Evolutionary conservation across 2,329 filamentous ascomycete genomes (phyloP), one percentile per base, ranked within the genome.

Genomic region (Sordariomycetes sp.): DNA sequence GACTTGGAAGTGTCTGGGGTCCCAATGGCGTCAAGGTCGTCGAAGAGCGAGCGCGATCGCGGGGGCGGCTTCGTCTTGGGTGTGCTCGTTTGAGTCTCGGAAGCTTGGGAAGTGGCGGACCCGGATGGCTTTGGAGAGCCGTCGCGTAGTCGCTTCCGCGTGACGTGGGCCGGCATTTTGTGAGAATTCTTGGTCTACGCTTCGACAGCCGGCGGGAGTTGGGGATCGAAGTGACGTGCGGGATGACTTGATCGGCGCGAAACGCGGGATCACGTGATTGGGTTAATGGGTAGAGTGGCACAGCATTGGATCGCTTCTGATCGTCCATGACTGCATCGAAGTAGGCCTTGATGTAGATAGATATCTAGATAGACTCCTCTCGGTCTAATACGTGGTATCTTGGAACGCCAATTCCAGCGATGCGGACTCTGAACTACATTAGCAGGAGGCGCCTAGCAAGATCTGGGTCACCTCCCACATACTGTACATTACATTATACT

Each of bases 161-260:
- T 76, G 17, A 88, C 75, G 62, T 80, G 72, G 25, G 86, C 85
- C 64, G 86, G 84, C 86, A 90, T 90, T 48, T 54, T 68, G 56
- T 3, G 45, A 3, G 45, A 50, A 10, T 24, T 50, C 17, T 15
- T 12, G 45, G 45, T 7, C 5, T 20, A 7, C 22, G 7, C 8
- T 22, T 20, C 3, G 45, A 50, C 10, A 22, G n/a, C 22, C n/a
- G 45, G 20, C 45, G 20, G 45, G 20, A 24, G n/a, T 28, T 45
- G 28, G n/a, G 39, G 15, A 45, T 17, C 39, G 39, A 17, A 24
- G 45, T 13, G 20, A 24, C n/a, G 45, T 22, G 28, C 17, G 12
- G 25, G 10, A 51, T 51, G 54, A 56, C 54, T 32, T 51, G 8
- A 10, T n/a, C n/a, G 53, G 36, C 34, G 39, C 15, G 12, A 50